phyloP scores from a whole-genome alignment of 768 basidiomycete genomes.

The Hypsizygus marmoreus region DNA sequence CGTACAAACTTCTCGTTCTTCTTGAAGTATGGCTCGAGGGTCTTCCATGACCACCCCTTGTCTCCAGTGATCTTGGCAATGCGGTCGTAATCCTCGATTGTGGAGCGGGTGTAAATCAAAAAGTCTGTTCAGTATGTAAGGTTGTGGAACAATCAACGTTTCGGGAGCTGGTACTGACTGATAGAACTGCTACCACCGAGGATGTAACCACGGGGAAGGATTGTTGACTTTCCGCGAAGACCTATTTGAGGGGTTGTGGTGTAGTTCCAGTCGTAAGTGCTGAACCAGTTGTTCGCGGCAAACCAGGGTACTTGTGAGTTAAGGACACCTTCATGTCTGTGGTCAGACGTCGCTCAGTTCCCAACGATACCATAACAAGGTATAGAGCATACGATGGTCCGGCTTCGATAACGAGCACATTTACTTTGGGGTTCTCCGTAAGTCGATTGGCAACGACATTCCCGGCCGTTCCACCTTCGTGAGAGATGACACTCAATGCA shows the following conservation, averaged over 20 bases:
- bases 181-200: slow-evolving; percentile 34
- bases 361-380: background rate
- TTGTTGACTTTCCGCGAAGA: slow-evolving; percentile 24
- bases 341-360: background rate
- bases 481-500: background rate
- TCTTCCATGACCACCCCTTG: slow-evolving; percentile 34
- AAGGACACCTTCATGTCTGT: slow-evolving; percentile 19
- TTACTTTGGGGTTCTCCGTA: slow-evolving; percentile 13
- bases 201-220: slow-evolving; percentile 29
- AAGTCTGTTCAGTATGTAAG: slow-evolving; percentile 11
- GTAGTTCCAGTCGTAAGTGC: slow-evolving; percentile 35
- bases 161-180: no score
- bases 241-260: slow-evolving; percentile 34
- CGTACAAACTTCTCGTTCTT: slow-evolving; percentile 30
- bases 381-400: slow-evolving; percentile 15
- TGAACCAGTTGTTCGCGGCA: slow-evolving; percentile 10
- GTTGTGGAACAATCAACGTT: no score
- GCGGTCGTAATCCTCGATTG: slow-evolving; percentile 31
- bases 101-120: slow-evolving; percentile 25
- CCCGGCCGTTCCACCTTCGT: slow-evolving; percentile 23
- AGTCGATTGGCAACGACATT: slow-evolving; percentile 20
- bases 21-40: slow-evolving; percentile 25
- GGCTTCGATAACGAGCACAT: slow-evolving; percentile 20
- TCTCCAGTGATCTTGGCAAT: slow-evolving; percentile 29
- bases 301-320: slow-evolving; percentile 18